These are phyloP conservation scores for Dendrothele bispora DNA, from an alignment of 768 basidiomycete species.

Conservation along the genomic window DNA sequence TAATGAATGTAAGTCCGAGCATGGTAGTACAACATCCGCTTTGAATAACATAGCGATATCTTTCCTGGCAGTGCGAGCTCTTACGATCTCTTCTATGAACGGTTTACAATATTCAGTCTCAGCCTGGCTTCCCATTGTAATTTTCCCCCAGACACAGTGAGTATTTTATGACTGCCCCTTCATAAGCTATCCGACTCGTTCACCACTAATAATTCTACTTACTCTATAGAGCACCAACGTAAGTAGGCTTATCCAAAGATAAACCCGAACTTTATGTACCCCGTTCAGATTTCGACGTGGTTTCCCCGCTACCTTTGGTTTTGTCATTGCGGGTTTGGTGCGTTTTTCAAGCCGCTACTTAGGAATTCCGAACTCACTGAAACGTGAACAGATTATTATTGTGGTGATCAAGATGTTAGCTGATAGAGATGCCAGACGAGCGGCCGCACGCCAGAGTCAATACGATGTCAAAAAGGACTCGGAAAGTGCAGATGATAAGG, in stretches of 20 bases:
- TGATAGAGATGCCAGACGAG: constrained; percentile 18
- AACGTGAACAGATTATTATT: constrained; percentile 4
- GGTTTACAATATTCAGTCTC: constrained; percentile 24
- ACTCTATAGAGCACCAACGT: constrained; percentile 16
- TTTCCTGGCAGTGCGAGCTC: constrained; percentile 16
- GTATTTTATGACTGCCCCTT: neutral
- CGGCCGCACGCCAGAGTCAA: neutral
- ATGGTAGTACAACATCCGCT: neutral
- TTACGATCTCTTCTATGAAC: constrained; percentile 25
- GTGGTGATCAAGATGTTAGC: constrained; percentile 23
- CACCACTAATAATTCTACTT: constrained; percentile 11
- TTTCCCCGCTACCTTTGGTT: constrained; percentile 24
- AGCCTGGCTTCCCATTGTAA: constrained; percentile 25
- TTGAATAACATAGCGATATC: neutral
- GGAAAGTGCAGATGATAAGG: neutral
- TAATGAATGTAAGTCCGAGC: constrained; percentile 17
- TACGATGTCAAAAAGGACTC: neutral
- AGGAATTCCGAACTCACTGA: neutral
- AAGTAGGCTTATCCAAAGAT: neutral
- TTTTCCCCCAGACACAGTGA: constrained; percentile 24
- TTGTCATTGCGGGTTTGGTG: constrained; percentile 24
- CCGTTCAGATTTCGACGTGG: constrained; percentile 16
- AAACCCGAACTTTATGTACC: neutral
- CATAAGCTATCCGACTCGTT: constrained; percentile 1
- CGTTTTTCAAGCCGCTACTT: too few relatives aligned